A percentile compares a stretch with the other conserved stretches of the same genome.
Conservation (phyloP, 2,329 filamentous ascomycete genomes). For the Venturia aucupariae region DNA sequence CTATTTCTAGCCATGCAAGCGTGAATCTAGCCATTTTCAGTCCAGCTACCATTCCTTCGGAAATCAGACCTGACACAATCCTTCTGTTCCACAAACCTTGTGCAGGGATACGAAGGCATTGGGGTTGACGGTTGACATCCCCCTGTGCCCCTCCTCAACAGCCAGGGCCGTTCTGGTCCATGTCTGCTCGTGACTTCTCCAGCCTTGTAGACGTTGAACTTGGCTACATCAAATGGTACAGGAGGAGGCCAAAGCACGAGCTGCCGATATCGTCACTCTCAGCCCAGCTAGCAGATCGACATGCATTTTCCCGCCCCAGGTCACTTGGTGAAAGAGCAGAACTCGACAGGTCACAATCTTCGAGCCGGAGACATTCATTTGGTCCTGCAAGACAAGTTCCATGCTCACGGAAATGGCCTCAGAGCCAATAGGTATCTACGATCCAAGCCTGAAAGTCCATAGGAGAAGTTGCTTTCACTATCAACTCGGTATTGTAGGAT, state of each 20-base stretch:
- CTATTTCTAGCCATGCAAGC: too few species aligned
- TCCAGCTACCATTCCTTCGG: neutral
- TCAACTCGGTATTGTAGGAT: neutral
- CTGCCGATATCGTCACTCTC: neutral
- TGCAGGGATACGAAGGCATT: neutral
- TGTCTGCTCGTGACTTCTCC: neutral
- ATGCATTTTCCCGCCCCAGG: neutral
- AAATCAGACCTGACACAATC: neutral
- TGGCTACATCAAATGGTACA: neutral
- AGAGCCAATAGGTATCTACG: neutral
- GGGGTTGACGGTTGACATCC: too few species aligned
- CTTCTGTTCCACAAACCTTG: neutral
- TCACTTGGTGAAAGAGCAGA: neutral
- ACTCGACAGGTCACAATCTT: conserved; percentile 1
- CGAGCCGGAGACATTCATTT: neutral
- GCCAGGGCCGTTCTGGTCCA: too few species aligned
- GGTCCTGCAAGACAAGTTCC: neutral
- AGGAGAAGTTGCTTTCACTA: neutral
- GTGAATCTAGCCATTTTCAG: neutral
- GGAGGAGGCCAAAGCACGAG: neutral
- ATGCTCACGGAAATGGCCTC: neutral
- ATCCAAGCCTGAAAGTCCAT: neutral
- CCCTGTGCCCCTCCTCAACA: too few species aligned
- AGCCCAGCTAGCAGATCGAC: neutral
- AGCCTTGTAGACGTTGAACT: neutral